Percentiles rank a stretch among this genome's conserved stretches.
phyloP scores from a whole-genome alignment of 2,329 filamentous ascomycete genomes.

The Colletotrichum horii region DNA sequence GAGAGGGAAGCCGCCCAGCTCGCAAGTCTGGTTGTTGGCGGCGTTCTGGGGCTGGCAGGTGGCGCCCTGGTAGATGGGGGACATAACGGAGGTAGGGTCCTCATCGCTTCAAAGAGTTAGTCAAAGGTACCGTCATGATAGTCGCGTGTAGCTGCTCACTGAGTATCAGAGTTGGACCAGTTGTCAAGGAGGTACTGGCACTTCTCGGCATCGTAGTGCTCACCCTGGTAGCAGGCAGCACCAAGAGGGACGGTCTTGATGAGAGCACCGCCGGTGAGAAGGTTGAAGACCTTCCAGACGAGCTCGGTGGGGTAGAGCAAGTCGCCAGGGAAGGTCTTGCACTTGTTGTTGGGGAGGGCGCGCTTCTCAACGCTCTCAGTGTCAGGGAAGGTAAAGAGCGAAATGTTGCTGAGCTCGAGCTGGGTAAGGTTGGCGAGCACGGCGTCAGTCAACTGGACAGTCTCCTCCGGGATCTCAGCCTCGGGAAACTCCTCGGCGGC shows the following conservation, averaged over 20 bases:
- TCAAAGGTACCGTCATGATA: fast-evolving
- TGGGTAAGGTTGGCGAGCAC: slow-evolving; percentile 35
- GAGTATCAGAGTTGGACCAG: slow-evolving; percentile 29
- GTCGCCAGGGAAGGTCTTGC: slow-evolving; percentile 37
- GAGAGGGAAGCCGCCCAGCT: slow-evolving; percentile 44
- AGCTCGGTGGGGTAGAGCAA: slow-evolving; percentile 27
- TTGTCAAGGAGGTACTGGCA: slow-evolving; percentile 30
- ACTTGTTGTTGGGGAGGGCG: slow-evolving; percentile 25
- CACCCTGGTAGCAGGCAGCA: slow-evolving; percentile 33
- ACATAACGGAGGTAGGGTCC: slow-evolving; percentile 46
- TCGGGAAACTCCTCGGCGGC: slow-evolving; percentile 18
- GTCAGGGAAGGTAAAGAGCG: slow-evolving; percentile 35
- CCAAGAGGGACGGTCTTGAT: slow-evolving; percentile 37
- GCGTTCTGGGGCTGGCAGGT: slow-evolving; percentile 39
- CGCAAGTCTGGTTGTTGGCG: slow-evolving; percentile 33
- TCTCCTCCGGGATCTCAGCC: slow-evolving; percentile 22
- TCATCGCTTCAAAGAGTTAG: slow-evolving; percentile 28
- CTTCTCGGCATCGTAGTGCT: slow-evolving; percentile 29
- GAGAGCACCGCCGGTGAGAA: slow-evolving; percentile 35
- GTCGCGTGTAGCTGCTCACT: slow-evolving; percentile 15
- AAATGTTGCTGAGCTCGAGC: slow-evolving; percentile 32
- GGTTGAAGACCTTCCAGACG: slow-evolving; percentile 37
- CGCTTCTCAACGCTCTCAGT: slow-evolving; percentile 23
- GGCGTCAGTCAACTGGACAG: slow-evolving; percentile 37
- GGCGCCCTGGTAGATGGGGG: slow-evolving; percentile 41